Percentiles rank a stretch among this genome's conserved stretches.
phyloP scores from a whole-genome alignment of 345 rosid species.

The Eucalyptus marginata region DNA sequence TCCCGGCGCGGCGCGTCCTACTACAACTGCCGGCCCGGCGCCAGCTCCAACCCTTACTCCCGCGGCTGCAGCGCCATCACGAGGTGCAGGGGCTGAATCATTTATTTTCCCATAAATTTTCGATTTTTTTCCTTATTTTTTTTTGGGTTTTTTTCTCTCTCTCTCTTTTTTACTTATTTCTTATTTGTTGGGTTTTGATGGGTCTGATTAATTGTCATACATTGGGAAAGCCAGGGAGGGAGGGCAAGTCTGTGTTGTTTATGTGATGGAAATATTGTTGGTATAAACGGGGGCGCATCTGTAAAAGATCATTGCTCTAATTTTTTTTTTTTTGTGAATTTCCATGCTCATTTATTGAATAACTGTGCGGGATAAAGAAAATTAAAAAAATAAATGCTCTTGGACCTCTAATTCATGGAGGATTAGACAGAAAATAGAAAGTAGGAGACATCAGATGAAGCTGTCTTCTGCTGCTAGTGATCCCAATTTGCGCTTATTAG shows the following conservation, averaged over 20 bases:
- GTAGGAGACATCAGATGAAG: not conserved
- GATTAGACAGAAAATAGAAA: not conserved
- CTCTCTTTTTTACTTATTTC: too few species aligned
- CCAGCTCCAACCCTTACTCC: slow-evolving; percentile 72
- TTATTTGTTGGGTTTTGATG: not conserved
- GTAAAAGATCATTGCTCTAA: not conserved
- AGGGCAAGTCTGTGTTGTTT: not conserved
- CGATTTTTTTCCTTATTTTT: not conserved
- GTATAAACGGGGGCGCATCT: not conserved
- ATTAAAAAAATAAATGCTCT: not conserved
- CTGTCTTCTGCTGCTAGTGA: not conserved
- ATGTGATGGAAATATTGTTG: not conserved
- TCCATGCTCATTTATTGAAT: not conserved
- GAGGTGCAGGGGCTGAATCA: slow-evolving; percentile 62
- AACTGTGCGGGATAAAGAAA: not conserved
- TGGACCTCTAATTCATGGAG: not conserved
- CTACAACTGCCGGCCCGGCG: slow-evolving; percentile 75
- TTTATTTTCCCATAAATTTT: not conserved
- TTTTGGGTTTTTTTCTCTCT: not conserved
- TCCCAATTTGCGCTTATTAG: not conserved
- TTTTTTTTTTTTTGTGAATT: not conserved
- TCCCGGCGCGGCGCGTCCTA: slow-evolving; percentile 94
- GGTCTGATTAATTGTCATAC: not conserved
- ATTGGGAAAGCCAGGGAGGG: not conserved
- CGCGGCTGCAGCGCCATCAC: slow-evolving; percentile 87